A percentile compares a stretch with the other conserved stretches of the same genome.
These are phyloP conservation scores for Aspergillus campestris DNA, from an alignment of 495 filamentous ascomycete species.

Conservation along the genomic window DNA sequence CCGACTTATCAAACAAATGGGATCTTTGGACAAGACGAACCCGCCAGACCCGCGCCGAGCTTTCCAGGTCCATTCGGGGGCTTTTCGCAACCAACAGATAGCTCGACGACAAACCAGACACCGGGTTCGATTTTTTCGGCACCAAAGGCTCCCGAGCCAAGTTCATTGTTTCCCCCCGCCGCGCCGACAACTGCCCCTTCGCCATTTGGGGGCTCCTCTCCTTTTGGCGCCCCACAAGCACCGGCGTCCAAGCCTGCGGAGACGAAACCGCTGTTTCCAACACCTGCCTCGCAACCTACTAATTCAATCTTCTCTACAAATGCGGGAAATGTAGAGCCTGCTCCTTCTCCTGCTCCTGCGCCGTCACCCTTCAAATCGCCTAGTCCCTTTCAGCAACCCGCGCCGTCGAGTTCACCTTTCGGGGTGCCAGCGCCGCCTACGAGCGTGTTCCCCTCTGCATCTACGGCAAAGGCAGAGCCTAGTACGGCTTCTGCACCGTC, in stretches of 20 bases:
- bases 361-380: neutral
- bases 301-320: too few relatives aligned
- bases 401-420: too few relatives aligned
- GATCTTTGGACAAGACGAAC: neutral
- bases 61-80: slow-evolving; percentile 6
- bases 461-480: too few relatives aligned
- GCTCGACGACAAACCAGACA: neutral
- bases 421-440: too few relatives aligned
- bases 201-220: too few relatives aligned
- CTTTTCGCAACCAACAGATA: slow-evolving; percentile 3
- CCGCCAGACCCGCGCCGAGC: slow-evolving; percentile 1
- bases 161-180: slow-evolving; percentile 14
- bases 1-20: slow-evolving; percentile 1
- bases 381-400: too few relatives aligned
- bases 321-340: too few relatives aligned
- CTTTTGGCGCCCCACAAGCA: neutral
- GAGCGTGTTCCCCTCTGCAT: too few relatives aligned
- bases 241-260: neutral
- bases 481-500: too few relatives aligned
- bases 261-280: too few relatives aligned
- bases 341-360: neutral
- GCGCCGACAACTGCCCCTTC: too few relatives aligned
- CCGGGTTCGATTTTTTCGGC: neutral
- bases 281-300: too few relatives aligned
- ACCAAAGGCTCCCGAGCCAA: slow-evolving; percentile 7